Evolutionary conservation across 1,139 yeast genomes (phyloP), one percentile per base, ranked within the genome.

Genomic region (Taiozyma sp.): DNA sequence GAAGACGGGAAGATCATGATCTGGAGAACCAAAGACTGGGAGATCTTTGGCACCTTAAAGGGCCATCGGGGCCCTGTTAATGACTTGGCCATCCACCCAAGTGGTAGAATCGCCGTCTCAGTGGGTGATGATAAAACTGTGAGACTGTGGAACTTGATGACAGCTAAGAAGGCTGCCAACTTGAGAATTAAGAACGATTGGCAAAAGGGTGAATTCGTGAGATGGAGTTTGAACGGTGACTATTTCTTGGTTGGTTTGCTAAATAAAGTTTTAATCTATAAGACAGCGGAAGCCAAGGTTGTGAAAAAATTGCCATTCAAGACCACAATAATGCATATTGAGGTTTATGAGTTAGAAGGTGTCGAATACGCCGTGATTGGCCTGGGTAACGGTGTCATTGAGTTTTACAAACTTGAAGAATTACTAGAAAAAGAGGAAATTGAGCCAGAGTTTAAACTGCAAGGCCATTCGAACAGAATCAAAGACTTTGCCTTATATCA

Each of bases 11-110:
- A 83, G 57, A 84, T 95, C 50, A 81, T 90, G 54, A 80, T 93
- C 49, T 93, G 99, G 99, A 79, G 99, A 69, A 87, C 95, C 7
- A 90, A 89, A 66, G 99, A 95, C 69, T 93, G 99, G 99, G 98
- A 93, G 65, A 78, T 84, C 47, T 84, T 90, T 66, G 96, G 95
- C 3, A 84, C 85, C 28, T 74, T 95, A 66, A 91, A 91, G 70
- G 97, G 97, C 6, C 97, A 91, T 67, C 75, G 75, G 29, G 91
- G 82, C 29, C 76, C 84, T 51, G 79, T 95, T 43, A 87, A 86
- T 61, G 98, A 90, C 67, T 65, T 93, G 47, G 87, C 92, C 38
- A 87, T 93, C 46, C 99, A 93, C 67, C 96, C 96, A 16, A 76
- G 91, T n/a, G 97, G 96, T 19, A 80, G 91, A 69, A 83, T 93